Percentiles rank a stretch among this genome's conserved stretches.
Evolutionary conservation across 2,329 filamentous ascomycete species (phyloP).

Genomic region (Diaporthe ampelina): DNA sequence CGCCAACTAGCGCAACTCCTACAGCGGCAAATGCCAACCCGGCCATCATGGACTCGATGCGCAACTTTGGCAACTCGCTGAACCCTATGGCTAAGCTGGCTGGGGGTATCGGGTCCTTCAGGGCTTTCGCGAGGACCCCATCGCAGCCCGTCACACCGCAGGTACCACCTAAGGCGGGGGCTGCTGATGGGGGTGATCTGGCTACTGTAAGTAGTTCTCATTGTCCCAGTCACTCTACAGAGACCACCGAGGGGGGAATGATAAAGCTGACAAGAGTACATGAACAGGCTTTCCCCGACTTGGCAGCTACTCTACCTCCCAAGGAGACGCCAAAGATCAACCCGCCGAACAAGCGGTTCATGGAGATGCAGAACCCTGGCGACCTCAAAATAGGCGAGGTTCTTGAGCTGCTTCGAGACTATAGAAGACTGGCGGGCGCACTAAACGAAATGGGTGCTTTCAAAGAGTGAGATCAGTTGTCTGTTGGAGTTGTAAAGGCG

Average conservation of each 20-base stretch:
- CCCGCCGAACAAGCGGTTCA: conserved; percentile 79
- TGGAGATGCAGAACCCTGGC: conserved; percentile 77
- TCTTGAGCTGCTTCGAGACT: conserved; percentile 78
- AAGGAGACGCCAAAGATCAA: conserved; percentile 69
- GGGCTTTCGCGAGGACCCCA: conserved; percentile 77
- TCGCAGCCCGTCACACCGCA: conserved; percentile 55
- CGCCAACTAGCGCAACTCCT: conserved; percentile 47
- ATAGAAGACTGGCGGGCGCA: conserved; percentile 77
- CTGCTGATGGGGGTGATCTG: conserved; percentile 66
- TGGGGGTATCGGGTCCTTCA: conserved; percentile 75
- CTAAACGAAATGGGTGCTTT: conserved; percentile 75
- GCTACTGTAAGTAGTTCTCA: conserved; percentile 62
- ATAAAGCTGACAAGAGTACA: conserved; percentile 7
- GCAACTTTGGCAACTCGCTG: conserved; percentile 82
- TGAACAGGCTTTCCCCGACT: conserved; percentile 71
- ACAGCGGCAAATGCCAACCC: conserved; percentile 60
- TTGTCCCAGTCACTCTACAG: neutral
- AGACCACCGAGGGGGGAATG: neutral
- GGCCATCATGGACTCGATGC: conserved; percentile 83
- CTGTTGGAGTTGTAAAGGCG: neutral
- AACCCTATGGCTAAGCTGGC: conserved; percentile 87
- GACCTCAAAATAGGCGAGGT: conserved; percentile 83
- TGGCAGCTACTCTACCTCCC: conserved; percentile 67
- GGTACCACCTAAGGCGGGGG: conserved; percentile 54
- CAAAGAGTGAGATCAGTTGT: conserved; percentile 51